These are phyloP conservation scores for Boletus pseudo-olivaceus DNA, from an alignment of 768 basidiomycete species.

Conservation along the genomic window DNA sequence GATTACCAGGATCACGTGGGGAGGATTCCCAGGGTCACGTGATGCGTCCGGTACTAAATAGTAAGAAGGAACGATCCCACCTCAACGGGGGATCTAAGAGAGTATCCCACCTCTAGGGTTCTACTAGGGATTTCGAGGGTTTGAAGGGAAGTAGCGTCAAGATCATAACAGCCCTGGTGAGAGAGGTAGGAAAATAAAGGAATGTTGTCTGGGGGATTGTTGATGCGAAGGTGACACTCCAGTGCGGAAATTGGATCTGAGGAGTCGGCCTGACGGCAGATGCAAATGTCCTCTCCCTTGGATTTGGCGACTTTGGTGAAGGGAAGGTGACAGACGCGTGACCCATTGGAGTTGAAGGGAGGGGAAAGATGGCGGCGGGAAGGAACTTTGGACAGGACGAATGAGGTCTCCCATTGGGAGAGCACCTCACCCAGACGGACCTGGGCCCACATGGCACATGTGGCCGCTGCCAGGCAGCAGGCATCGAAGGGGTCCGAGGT, in stretches of 20 bases:
- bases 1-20: too few species aligned
- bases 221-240: constrained; percentile 5
- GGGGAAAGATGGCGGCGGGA: background rate
- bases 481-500: background rate
- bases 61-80: too few species aligned
- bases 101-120: too few species aligned
- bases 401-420: background rate
- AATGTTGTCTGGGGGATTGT: background rate
- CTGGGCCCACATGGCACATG: constrained; percentile 4
- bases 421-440: background rate
- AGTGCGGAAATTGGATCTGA: constrained; percentile 21
- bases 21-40: too few species aligned
- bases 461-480: background rate
- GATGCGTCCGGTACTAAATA: too few species aligned
- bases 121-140: too few species aligned
- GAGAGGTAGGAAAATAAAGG: background rate
- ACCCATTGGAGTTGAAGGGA: background rate
- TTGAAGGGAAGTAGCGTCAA: too few species aligned
- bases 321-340: background rate
- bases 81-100: too few species aligned
- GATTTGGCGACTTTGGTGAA: constrained; percentile 11
- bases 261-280: constrained; percentile 25
- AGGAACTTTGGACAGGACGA: fast-evolving
- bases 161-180: background rate
- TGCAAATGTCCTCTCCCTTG: constrained; percentile 32